Evolutionary conservation across 2,329 filamentous ascomycete genomes (phyloP), one percentile per base, ranked within the genome.

Genomic region (Alternaria tenuissima): DNA sequence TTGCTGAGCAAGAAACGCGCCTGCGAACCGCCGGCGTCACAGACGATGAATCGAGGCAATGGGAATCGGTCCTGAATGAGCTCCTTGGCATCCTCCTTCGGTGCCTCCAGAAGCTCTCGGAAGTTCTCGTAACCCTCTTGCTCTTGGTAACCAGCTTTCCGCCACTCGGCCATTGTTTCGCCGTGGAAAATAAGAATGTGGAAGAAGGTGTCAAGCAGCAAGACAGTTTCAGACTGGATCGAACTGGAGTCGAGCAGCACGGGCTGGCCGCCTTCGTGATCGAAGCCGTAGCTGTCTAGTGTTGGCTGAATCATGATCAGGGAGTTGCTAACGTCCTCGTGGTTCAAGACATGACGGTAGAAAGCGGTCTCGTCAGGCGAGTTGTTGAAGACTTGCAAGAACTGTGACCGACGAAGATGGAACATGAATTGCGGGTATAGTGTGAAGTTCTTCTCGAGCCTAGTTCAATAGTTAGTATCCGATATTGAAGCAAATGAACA

Each of bases 341-440:
- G 94, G 78, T 98, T 96, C 65, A 99, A 85, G 3, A 99, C 93
- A 76, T 99, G 95, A 62, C 95, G 88, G 78, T 98, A 97, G 81
- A 99, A 99, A n/a, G 95, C 95, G 24, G 95, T 99, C 81, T 99
- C 95, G 72, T 99, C 95, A 7, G 95, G 95, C 0, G 94, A 98
- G 80, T 98, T 99, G 84, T 99, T 99, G 87, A 99, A 99, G 58
- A 99, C 94, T 76, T 99, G 95, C 66, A 99, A 81, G 84, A 99
- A 99, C 80, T 98, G 95, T 80, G 93, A 97, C 80, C 95, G 89
- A 71, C 95, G 91, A 62, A 99, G 86, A 79, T 99, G 95, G 85
- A 99, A 99, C 95, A 99, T 99, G 82, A 99, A 99, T 78, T 99
- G 95, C 26, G 95, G 95, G 76, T 99, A 99, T 16, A 99, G 86